Base-by-base conservation (phyloP, 1,139 yeast genomes). In the Sugiyamaella japonica region DNA sequence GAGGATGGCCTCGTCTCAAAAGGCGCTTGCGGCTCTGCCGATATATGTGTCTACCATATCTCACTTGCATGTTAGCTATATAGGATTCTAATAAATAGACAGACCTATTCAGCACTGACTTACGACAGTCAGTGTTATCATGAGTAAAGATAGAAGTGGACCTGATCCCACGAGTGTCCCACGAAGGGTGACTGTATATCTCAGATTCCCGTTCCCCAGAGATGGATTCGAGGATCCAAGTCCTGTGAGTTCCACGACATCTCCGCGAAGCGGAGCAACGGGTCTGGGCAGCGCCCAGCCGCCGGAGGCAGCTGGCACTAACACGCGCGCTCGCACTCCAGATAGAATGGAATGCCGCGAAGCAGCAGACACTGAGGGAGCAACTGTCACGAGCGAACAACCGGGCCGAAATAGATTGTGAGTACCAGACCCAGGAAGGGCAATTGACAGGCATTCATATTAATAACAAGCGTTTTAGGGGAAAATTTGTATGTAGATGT, bases 321-420 rank as follows among this genome's bases (percentile, higher is more conserved):
- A 43, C 38, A 44, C 20, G 25, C 3, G 25, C 25, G 13, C 12
- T 34, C 29, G 34, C 7, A 2, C 2, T 28, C 15, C 16, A 66
- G 68, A 60, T 59, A 40, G 70, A 70, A 29, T 78, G 82, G 82
- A 68, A 69, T 56, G 55, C 65, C 6, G 64, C 63, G 16, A 76
- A 76, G 59, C 80, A 77, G 57, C 66, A 64, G 34, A 67, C 69
- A 46, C 66, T 78, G 9, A 76, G 81, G 80, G 64, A 66, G 12
- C 64, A 68, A 41, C 66, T 78, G 8, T 72, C 78, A 2, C 63
- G 70, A 36, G 55, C 72, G 6, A 66, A 66, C 47, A 68, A 67
- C 40, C 61, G 70, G 13, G 66, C 71, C 16, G 76, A 74, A 23
- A 70, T 76, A 9, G 73, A 76, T 52, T 78, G 81, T 75, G 56